Base-by-base conservation (phyloP, 2,329 filamentous ascomycete species). In the Pseudocercospora eumusae region DNA sequence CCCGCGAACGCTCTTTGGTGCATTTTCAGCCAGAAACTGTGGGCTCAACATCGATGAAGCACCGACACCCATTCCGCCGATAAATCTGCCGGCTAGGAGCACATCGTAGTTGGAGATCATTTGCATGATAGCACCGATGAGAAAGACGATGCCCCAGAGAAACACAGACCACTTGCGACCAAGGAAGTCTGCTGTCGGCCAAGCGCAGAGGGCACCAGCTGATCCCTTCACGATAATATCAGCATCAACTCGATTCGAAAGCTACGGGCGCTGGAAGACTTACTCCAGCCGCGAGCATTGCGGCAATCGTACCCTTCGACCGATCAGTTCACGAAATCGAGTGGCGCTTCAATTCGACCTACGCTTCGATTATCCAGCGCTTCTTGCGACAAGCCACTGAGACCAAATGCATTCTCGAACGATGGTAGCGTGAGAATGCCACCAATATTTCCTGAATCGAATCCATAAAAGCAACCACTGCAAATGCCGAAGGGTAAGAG, bases 121-220 rank as follows among this genome's bases (percentile, higher is more conserved):
- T 49, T 66, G 64, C 63, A 66, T 57, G 4, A 40, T 50, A 6
- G 64, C 64, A 9, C 64, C 64, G 36, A 63, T 8, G 28, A 66
- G 60, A 40, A 66, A 66, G 42, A 65, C 60, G 7, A 65, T 33
- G 4, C 60, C 64, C 64, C 64, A 66, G 1, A 61, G 31, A 36
- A 66, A 65, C 18, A 66, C 64, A 21, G 64, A 66, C 64, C 64
- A 66, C 33, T 66, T 66, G 23, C 63, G 62, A 27, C 64, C 64
- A 8, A 66, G 55, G 36, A 57, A 59, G 10, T 66, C 64, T 13
- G 64, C 40, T 11, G 64, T 66, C 20, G 64, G 64, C 47, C 56
- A 58, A 4, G 64, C 64, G 33, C 54, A 55, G 4, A 66, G 40
- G 7, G 64, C 64, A 21, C 64, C 64, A 9, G 63, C 62, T n/a